A percentile compares a stretch with the other conserved stretches of the same genome.
These are phyloP conservation scores for Neoarthrinium moseri DNA, from an alignment of 2,329 filamentous ascomycete species.

Conservation along the genomic window DNA sequence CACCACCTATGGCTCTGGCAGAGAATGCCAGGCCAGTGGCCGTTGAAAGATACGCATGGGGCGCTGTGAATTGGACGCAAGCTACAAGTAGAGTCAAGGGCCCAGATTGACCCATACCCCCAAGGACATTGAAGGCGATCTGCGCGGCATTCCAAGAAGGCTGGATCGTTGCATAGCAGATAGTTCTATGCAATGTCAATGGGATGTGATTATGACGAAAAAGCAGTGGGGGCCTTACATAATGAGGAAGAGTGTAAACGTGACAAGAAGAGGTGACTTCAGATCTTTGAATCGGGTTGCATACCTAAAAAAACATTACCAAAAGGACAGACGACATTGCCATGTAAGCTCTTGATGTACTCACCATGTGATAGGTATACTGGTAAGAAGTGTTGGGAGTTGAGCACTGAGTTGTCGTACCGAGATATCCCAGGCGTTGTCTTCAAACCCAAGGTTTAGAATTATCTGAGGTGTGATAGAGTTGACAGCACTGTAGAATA, in stretches of 20 bases:
- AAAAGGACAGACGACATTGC: neutral
- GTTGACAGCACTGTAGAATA: conserved; percentile 55
- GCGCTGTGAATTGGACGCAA: conserved; percentile 50
- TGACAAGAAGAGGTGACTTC: conserved; percentile 43
- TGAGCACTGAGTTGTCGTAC: conserved; percentile 46
- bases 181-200: conserved; percentile 32
- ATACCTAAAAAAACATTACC: conserved; percentile 30
- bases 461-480: conserved; percentile 47
- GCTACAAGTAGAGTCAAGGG: conserved; percentile 49
- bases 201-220: too few relatives aligned
- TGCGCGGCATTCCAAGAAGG: conserved; percentile 43
- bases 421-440: conserved; percentile 44
- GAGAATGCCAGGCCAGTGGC: conserved; percentile 54
- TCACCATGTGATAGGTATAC: conserved; percentile 37
- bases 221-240: too few relatives aligned
- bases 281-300: conserved; percentile 48
- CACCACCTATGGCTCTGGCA: conserved; percentile 50
- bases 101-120: conserved; percentile 47
- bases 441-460: conserved; percentile 47
- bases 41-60: conserved; percentile 50
- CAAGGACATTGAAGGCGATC: conserved; percentile 45
- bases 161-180: conserved; percentile 44
- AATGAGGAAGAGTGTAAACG: conserved; percentile 44
- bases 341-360: neutral
- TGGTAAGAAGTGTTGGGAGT: conserved; percentile 36